Conservation (phyloP, 2,329 filamentous ascomycete species). For the Sarocladiaceae sp. region DNA sequence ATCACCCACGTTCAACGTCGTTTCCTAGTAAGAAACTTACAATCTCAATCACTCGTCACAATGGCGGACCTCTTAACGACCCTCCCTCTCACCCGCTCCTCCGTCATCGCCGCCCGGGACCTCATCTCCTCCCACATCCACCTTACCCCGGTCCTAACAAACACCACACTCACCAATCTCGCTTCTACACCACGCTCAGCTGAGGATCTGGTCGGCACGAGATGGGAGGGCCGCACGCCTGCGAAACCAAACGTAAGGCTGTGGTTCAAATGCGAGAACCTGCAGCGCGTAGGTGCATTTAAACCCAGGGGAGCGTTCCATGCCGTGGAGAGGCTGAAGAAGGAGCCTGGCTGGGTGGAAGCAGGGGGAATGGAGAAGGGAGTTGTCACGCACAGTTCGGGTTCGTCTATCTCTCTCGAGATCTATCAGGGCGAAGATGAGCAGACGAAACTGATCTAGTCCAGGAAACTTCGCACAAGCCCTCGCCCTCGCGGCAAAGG, state of each 20-base stretch:
- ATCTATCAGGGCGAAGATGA: background rate
- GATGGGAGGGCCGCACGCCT: conserved; percentile 48
- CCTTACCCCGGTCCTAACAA: conserved; percentile 76
- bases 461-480: conserved; percentile 92
- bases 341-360: conserved; percentile 54
- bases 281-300: conserved; percentile 86
- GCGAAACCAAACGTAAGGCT: conserved; percentile 63
- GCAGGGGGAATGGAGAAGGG: conserved; percentile 56
- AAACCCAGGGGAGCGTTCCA: conserved; percentile 90
- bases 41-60: conserved; percentile 10
- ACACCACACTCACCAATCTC: conserved; percentile 63
- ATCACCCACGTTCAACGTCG: too few relatives aligned
- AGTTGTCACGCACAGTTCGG: conserved; percentile 85
- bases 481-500: conserved; percentile 74
- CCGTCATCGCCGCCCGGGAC: conserved; percentile 64
- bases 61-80: conserved; percentile 51
- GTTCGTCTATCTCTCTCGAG: conserved; percentile 36
- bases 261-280: conserved; percentile 95
- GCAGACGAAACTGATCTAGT: background rate
- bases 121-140: conserved; percentile 74
- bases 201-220: conserved; percentile 47
- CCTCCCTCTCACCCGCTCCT: conserved; percentile 63
- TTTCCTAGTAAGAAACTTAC: background rate
- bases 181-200: conserved; percentile 63
- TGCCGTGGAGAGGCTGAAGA: conserved; percentile 64